Percentiles rank a stretch among this genome's conserved stretches.
These are phyloP conservation scores for Amanita rimosa DNA, from an alignment of 768 basidiomycete species.

Conservation along the genomic window DNA sequence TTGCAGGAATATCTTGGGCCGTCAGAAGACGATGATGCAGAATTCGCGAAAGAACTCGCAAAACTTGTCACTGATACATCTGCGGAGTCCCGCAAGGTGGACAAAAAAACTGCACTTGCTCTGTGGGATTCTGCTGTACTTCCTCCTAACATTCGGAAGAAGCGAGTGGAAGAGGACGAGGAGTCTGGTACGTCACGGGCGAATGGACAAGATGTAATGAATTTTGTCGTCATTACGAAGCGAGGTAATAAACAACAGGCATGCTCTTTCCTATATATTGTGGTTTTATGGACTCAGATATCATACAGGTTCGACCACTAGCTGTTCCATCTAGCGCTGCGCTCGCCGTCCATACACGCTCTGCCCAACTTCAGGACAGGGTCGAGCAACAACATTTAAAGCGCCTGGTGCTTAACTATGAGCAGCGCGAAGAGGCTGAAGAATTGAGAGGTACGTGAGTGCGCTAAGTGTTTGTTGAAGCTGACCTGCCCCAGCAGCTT, in stretches of 20 bases:
- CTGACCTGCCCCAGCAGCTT: slow-evolving; percentile 25
- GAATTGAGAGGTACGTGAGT: slow-evolving; percentile 54
- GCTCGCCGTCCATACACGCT: slow-evolving; percentile 81
- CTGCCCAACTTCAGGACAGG: slow-evolving; percentile 88
- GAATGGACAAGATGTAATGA: slow-evolving; percentile 49
- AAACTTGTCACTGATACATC: slow-evolving; percentile 89
- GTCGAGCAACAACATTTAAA: slow-evolving; percentile 97
- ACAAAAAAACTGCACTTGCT: slow-evolving; percentile 77
- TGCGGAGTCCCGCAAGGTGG: slow-evolving; percentile 72
- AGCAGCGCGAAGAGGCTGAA: slow-evolving; percentile 81
- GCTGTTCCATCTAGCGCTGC: slow-evolving; percentile 82
- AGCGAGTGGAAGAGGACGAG: slow-evolving; percentile 47
- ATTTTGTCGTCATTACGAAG: slow-evolving; percentile 88
- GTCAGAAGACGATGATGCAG: slow-evolving; percentile 82
- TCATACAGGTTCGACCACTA: slow-evolving; percentile 43
- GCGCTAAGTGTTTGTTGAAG: background rate
- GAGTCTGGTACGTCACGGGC: slow-evolving; percentile 30
- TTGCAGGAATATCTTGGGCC: slow-evolving; percentile 68
- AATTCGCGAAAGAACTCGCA: slow-evolving; percentile 92
- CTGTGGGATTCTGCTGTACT: slow-evolving; percentile 86
- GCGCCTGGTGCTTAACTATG: slow-evolving; percentile 85
- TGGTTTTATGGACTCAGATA: background rate
- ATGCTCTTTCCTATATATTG: slow-evolving; percentile 13
- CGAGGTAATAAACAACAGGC: slow-evolving; percentile 90
- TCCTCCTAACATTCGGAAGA: slow-evolving; percentile 54